A percentile compares a stretch with the other conserved stretches of the same genome.
Evolutionary conservation across 208 protist species (phyloP).

Genomic region (Paratrypanosoma confusum): DNA sequence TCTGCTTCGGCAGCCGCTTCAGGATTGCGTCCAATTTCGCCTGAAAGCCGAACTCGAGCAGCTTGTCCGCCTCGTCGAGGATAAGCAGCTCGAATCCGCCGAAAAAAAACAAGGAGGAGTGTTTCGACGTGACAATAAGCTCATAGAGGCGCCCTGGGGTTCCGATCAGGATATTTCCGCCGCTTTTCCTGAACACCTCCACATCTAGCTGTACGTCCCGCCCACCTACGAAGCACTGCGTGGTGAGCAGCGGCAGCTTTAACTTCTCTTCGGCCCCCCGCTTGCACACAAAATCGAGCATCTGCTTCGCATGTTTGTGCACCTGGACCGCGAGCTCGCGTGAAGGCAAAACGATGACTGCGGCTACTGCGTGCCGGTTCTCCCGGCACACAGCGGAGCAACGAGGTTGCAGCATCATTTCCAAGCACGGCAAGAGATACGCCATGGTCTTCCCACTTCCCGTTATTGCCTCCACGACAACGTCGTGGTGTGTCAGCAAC

Average conservation of each 20-base stretch:
- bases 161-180: conserved; percentile 83
- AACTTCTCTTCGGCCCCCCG: conserved; percentile 20
- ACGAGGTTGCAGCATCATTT: conserved; percentile 67
- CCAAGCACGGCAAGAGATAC: conserved; percentile 83
- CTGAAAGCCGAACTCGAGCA: conserved; percentile 90
- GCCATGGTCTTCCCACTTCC: conserved; percentile 93
- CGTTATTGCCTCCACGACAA: conserved; percentile 90
- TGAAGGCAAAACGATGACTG: conserved; percentile 85
- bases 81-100: conserved; percentile 84
- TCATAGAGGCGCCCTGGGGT: conserved; percentile 88
- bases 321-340: conserved; percentile 94
- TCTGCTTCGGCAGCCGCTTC: conserved; percentile 81
- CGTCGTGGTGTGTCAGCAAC: conserved; percentile 84
- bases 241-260: conserved; percentile 57
- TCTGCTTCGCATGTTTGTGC: conserved; percentile 56
- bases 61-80: conserved; percentile 89
- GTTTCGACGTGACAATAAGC: conserved; percentile 78
- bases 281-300: conserved; percentile 58
- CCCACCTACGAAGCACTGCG: conserved; percentile 87
- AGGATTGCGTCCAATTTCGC: conserved; percentile 85
- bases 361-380: conserved; percentile 65
- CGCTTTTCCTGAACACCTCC: conserved; percentile 58
- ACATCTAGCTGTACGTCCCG: conserved; percentile 73
- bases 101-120: conserved; percentile 62
- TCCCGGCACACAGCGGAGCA: conserved; percentile 30